Conservation (phyloP, 1,139 yeast species). For the Yamadazyma atmosphaerica region DNA sequence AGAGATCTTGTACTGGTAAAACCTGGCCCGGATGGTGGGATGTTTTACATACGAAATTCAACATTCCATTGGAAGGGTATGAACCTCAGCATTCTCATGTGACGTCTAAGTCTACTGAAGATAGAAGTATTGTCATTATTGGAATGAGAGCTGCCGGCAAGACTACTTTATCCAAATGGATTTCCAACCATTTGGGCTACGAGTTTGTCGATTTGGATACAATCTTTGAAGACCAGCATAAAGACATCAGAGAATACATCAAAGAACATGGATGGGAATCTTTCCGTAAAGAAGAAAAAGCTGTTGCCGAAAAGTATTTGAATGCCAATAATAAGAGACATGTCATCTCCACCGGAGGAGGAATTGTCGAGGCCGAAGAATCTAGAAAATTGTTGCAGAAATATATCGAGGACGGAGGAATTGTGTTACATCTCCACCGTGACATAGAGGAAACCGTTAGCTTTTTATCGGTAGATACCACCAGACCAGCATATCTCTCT, state of each 20-base stretch:
- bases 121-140: conserved; percentile 71
- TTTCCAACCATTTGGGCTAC: conserved; percentile 71
- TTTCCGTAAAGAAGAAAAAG: conserved; percentile 72
- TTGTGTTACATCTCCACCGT: conserved; percentile 89
- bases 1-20: conserved; percentile 90
- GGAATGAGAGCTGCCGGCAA: conserved; percentile 99
- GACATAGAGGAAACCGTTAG: conserved; percentile 77
- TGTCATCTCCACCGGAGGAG: conserved; percentile 95
- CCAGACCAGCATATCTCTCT: conserved; percentile 83
- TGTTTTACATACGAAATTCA: conserved; percentile 67
- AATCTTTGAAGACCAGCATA: conserved; percentile 57
- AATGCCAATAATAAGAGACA: conserved; percentile 51
- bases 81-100: conserved; percentile 35
- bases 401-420: conserved; percentile 59
- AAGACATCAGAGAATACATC: conserved; percentile 68
- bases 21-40: conserved; percentile 99
- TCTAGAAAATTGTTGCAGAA: conserved; percentile 63
- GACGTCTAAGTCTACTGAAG: conserved; percentile 28
- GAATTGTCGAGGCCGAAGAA: conserved; percentile 78
- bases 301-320: conserved; percentile 55
- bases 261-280: conserved; percentile 79
- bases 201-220: conserved; percentile 77
- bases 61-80: conserved; percentile 67
- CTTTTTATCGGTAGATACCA: conserved; percentile 71
- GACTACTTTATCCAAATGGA: conserved; percentile 80